Evolutionary conservation across 768 basidiomycete genomes (phyloP), one percentile per base, ranked within the genome.

Genomic region (Trametes sanguinea): DNA sequence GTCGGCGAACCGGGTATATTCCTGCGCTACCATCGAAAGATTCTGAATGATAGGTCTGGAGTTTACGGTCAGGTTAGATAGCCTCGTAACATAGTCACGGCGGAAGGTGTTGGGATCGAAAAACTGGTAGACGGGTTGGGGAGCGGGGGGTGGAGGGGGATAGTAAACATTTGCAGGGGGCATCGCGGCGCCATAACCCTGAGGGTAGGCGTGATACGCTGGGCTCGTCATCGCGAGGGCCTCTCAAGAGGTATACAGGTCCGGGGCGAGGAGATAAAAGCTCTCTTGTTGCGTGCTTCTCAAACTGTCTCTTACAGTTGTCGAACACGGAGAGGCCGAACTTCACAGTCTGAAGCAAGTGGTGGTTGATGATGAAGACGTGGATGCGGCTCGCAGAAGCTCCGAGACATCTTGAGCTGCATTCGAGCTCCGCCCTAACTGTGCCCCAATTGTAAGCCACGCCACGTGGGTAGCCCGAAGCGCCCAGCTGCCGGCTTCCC

Each of bases 11-110:
- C 89, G 84, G 42, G 83, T 76, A 73, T 90, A 89, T 57, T 96
- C 91, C 76, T 94, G 90, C 55, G 97, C 96, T 67, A 92, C 84
- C 83, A 95, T 87, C 37, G 97, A 98, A 14, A 99, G 77, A 63
- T 83, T 84, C 77, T 97, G 94, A 66, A 99, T 99, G 64, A 97
- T 86, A 9, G 94, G 90, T 70, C 95, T 88, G 67, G 95, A 96
- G 77, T 98, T 99, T 81, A 95, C 88, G 54, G 87, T 92, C 65
- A 99, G 88, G 65, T 88, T 85, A 69, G 84, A 78, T 57, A 97
- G 86, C 63, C 90, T 86, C 44, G 77, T 73, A 57, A 83, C 71
- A 76, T 89, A 94, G 77, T 93, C 92, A 76, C 86, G 85, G 66
- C 93, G 85, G 73, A 94, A 94, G 42, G 82, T 77, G 74, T 80